These are phyloP conservation scores for Herpomyces periplanetae DNA, from an alignment of 2,329 filamentous ascomycete genomes.

Conservation along the genomic window DNA sequence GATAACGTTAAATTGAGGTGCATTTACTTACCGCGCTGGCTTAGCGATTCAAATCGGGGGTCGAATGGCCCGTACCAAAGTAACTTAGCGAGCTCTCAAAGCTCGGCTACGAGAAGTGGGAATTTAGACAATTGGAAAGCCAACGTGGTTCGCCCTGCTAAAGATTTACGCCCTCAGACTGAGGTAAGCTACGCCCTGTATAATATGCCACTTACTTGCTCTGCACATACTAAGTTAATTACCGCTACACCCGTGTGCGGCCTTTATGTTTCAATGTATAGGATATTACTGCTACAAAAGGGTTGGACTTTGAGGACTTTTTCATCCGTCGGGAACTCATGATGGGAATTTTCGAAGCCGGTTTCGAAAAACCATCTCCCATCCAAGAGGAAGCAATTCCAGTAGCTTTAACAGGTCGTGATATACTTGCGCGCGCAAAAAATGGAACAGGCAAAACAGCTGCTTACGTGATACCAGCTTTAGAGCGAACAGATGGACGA, in stretches of 20 bases:
- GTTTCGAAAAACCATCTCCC: slow-evolving; percentile 89
- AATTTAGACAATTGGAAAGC: slow-evolving; percentile 22
- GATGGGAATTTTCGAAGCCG: slow-evolving; percentile 97
- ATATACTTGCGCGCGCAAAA: slow-evolving; percentile 82
- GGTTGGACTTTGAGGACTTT: slow-evolving; percentile 88
- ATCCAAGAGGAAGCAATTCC: slow-evolving; percentile 98
- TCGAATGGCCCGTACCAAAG: no score
- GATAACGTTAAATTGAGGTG: no score
- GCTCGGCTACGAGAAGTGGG: no score
- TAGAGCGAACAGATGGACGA: slow-evolving; percentile 88
- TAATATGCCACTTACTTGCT: slow-evolving; percentile 2
- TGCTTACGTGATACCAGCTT: slow-evolving; percentile 75
- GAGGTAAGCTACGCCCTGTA: slow-evolving; percentile 15
- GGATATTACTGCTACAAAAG: slow-evolving; percentile 96
- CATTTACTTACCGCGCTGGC: no score
- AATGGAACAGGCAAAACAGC: slow-evolving; percentile 96
- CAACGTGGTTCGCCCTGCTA: slow-evolving; percentile 25
- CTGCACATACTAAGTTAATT: slow-evolving; percentile 4
- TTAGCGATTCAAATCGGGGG: no score
- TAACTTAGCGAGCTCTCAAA: no score
- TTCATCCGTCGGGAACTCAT: slow-evolving; percentile 70
- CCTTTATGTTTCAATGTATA: no score
- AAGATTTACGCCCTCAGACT: slow-evolving; percentile 39
- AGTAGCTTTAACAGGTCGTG: slow-evolving; percentile 67
- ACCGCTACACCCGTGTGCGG: no score